These are phyloP conservation scores for Cyclotella sp. DNA, from an alignment of 108 stramenopile genomes.

Conservation along the genomic window DNA sequence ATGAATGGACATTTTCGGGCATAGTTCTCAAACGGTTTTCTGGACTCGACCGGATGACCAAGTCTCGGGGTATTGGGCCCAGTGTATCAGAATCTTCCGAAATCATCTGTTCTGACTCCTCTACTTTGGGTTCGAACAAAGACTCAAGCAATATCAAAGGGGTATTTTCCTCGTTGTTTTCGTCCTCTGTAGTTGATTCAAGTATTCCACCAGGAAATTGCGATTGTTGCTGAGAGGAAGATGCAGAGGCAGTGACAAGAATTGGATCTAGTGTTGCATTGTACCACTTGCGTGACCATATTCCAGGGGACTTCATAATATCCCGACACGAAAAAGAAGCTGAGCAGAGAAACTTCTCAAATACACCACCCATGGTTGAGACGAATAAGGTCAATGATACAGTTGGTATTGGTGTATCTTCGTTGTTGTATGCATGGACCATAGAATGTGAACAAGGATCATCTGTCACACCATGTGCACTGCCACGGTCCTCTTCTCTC, in stretches of 20 bases:
- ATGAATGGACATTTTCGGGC: slow-evolving; percentile 29
- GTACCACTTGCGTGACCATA: slow-evolving; percentile 68
- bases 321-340: slow-evolving; percentile 59
- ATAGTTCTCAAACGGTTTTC: slow-evolving; percentile 1
- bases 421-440: slow-evolving; percentile 82
- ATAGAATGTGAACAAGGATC: slow-evolving; percentile 60
- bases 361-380: slow-evolving; percentile 66
- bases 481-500: not conserved
- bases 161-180: slow-evolving; percentile 18
- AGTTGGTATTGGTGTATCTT: slow-evolving; percentile 78
- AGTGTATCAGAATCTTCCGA: slow-evolving; percentile 51
- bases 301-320: slow-evolving; percentile 62
- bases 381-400: slow-evolving; percentile 67
- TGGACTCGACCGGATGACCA: slow-evolving; percentile 30
- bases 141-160: slow-evolving; percentile 52
- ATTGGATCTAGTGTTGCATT: slow-evolving; percentile 21
- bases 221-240: not conserved
- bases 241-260: not conserved
- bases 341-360: slow-evolving; percentile 75
- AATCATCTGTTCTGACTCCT: slow-evolving; percentile 29
- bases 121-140: slow-evolving; percentile 51
- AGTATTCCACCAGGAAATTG: not conserved
- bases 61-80: slow-evolving; percentile 50
- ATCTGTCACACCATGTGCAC: slow-evolving; percentile 33
- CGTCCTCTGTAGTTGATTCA: slow-evolving; percentile 3